These are phyloP conservation scores for Backusella mclennaniae DNA, from an alignment of 192 early-diverging fungal genomes.

Conservation along the genomic window DNA sequence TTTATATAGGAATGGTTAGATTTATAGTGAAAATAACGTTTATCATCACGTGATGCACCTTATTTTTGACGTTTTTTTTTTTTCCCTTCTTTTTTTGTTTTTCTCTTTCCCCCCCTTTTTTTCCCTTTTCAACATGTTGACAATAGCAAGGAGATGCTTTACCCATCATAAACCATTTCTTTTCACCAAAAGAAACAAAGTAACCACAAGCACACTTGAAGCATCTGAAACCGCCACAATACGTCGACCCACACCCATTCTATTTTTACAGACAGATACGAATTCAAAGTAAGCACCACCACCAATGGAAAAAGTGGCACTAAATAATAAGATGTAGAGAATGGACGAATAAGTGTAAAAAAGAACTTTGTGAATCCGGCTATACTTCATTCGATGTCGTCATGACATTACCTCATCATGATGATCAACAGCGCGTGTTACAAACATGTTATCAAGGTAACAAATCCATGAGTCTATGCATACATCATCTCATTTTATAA, in stretches of 20 bases:
- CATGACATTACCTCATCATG: neutral
- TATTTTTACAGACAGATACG: slow-evolving; percentile 1
- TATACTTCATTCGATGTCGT: neutral
- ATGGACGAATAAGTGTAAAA: neutral
- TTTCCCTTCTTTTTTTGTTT: neutral
- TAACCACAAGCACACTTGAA: neutral
- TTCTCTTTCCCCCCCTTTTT: neutral
- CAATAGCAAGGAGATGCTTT: neutral
- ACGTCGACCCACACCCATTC: slow-evolving; percentile 1
- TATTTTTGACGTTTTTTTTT: neutral
- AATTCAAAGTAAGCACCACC: neutral
- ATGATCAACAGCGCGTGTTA: neutral
- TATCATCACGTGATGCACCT: neutral
- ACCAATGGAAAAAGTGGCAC: neutral
- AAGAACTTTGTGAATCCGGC: neutral
- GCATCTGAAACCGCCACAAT: neutral
- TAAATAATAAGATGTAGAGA: neutral
- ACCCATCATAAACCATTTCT: neutral
- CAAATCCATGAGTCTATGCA: too few species aligned
- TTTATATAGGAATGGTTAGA: neutral
- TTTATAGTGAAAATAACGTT: neutral
- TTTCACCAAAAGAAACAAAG: slow-evolving; percentile 3
- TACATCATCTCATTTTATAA: neutral
- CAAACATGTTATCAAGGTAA: slow-evolving; percentile 7
- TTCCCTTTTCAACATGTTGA: neutral